Evolutionary conservation across 352 stramenopile genomes (phyloP), one percentile per base, ranked within the genome.

Genomic region (Blastocystis sp.): DNA sequence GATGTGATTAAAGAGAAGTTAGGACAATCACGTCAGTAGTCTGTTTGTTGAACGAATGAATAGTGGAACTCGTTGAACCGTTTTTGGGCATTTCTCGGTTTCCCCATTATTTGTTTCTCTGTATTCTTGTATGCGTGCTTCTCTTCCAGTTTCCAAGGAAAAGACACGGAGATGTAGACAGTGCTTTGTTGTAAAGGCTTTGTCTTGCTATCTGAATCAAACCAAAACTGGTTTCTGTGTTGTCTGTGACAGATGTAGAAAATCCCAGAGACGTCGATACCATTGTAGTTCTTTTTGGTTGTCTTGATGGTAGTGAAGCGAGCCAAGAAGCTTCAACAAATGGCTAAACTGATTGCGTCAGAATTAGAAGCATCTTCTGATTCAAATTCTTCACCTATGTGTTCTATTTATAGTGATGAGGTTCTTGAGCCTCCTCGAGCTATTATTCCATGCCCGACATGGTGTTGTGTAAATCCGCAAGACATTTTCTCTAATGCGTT

Each of bases 1-100:
- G 71, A 65, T 39, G 71, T 83, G 49, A 83, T 83, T 46, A 83
- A 83, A 32, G 46, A 83, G 27, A 83, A 83, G 54, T 66, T 83
- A 37, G 37, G 4, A 21, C 27, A 61, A 14, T n/a, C 27, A 32
- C 19, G 12, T n/a, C 7, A 74, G 27, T 74, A n/a, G 71, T 52
- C n/a, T 67, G 71, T 67, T 83, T 83, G 24, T 67, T 61, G 27
- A n/a, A 69, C 24, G 32, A 69, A 43, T 69, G 59, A 21, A 29
- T 66, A 21, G 12, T 12, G 49, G 12, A 57, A n/a, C n/a, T n/a
- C n/a, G n/a, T n/a, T n/a, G n/a, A n/a, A n/a, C n/a, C n/a, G n/a
- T n/a, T n/a, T n/a, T n/a, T n/a, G n/a, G n/a, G 9, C 9, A 9
- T 46, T 46, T 46, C 39, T 9, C 39, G 2, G 39, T 46, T 46